Conservation (phyloP, 73 alveolate genomes). For the Paramecium biaurelia region DNA sequence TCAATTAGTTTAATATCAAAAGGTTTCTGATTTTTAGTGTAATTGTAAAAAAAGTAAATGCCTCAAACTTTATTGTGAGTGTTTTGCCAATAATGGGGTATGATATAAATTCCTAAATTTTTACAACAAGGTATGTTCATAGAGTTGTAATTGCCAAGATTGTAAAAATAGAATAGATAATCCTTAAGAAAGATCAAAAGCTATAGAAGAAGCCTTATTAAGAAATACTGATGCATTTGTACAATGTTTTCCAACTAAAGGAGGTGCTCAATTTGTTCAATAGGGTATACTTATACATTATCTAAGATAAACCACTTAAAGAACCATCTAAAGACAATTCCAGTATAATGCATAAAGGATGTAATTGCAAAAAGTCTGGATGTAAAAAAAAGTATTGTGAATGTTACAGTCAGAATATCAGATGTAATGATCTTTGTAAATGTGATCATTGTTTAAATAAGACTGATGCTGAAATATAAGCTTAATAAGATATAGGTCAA, state of each 20-base stretch:
- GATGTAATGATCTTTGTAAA: conserved; percentile 67
- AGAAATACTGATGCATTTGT: conserved; percentile 51
- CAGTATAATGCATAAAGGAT: conserved; percentile 37
- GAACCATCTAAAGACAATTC: not conserved
- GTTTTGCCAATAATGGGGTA: conserved; percentile 56
- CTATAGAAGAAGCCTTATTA: conserved; percentile 40
- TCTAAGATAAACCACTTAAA: not conserved
- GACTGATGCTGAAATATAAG: conserved; percentile 11
- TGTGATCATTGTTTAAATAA: conserved; percentile 54
- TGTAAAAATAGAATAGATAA: conserved; percentile 57
- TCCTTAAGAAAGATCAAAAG: conserved; percentile 34
- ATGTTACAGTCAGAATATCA: conserved; percentile 65
- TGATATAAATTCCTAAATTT: not conserved
- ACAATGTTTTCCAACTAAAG: not conserved
- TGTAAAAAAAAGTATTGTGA: conserved; percentile 77
- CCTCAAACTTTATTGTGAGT: conserved; percentile 54
- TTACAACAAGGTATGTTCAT: not conserved
- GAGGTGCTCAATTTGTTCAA: not conserved
- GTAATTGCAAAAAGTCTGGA: conserved; percentile 78
- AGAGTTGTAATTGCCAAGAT: conserved; percentile 50
- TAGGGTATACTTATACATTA: not conserved
- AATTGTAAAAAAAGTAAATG: conserved; percentile 54
- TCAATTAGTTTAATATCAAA: not conserved
- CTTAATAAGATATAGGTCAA: not conserved
- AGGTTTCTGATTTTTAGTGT: conserved; percentile 30